A percentile compares a stretch with the other conserved stretches of the same genome.
These are phyloP conservation scores for Lactarius pseudohatsudake DNA, from an alignment of 768 basidiomycete genomes.

Conservation along the genomic window DNA sequence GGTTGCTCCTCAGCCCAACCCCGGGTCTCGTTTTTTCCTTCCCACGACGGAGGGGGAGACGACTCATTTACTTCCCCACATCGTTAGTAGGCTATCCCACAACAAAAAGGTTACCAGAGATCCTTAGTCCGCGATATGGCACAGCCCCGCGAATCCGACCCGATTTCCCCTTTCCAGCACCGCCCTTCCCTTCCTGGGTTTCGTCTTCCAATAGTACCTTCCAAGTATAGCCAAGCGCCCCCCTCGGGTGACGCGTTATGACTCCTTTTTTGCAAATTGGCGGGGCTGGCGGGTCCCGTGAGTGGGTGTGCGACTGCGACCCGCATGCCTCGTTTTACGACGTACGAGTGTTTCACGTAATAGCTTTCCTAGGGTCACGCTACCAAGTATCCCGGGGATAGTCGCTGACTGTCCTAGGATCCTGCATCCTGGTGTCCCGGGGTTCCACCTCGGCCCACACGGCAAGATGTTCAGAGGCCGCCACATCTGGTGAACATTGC, in stretches of 20 bases:
- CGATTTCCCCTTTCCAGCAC: background rate
- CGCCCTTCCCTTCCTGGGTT: constrained; percentile 1
- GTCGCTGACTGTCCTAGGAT: constrained; percentile 12
- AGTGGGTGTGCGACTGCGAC: background rate
- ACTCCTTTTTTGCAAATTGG: constrained; percentile 17
- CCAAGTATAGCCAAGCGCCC: background rate
- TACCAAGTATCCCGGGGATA: background rate
- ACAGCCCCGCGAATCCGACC: constrained; percentile 5
- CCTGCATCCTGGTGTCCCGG: background rate
- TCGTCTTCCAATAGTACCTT: background rate
- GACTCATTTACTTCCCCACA: background rate
- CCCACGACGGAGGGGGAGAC: background rate
- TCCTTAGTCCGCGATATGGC: background rate
- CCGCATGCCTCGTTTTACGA: constrained; percentile 6
- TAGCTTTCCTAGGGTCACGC: background rate
- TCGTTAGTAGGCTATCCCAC: background rate
- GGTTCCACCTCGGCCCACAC: constrained; percentile 2
- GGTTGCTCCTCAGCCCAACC: background rate
- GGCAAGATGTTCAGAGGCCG: background rate
- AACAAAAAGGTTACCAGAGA: background rate
- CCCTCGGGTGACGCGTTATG: constrained; percentile 17
- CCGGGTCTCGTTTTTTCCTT: background rate
- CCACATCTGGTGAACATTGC: background rate
- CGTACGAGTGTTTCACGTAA: background rate
- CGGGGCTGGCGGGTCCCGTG: background rate